Evolutionary conservation across 345 rosid species (phyloP).

Genomic region (Viola odorata): DNA sequence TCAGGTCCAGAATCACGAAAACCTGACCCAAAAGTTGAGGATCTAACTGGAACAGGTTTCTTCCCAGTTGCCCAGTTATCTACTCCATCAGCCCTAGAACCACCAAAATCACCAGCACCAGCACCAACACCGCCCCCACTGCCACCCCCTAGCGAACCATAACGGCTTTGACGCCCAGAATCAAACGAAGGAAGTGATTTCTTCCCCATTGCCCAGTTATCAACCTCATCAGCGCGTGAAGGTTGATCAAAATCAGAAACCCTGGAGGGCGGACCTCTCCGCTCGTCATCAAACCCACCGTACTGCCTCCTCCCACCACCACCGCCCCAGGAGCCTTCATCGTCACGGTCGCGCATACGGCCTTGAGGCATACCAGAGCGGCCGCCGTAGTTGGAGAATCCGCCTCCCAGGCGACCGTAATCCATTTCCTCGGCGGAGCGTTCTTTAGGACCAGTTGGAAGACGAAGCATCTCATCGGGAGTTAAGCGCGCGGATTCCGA

Average conservation of each 20-base stretch:
- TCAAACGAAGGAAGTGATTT: constrained; percentile 50
- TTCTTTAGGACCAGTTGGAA: constrained; percentile 93
- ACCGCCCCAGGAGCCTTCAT: constrained; percentile 39
- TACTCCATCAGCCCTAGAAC: constrained; percentile 76
- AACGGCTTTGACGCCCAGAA: constrained; percentile 53
- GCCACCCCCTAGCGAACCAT: constrained; percentile 47
- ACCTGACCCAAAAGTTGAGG: constrained; percentile 63
- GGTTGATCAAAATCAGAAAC: constrained; percentile 71
- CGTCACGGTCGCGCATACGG: constrained; percentile 43
- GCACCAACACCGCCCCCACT: constrained; percentile 37
- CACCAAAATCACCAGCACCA: constrained; percentile 23
- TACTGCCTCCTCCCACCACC: constrained; percentile 49
- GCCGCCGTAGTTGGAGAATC: constrained; percentile 64
- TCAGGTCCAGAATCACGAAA: constrained; percentile 51
- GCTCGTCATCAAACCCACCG: constrained; percentile 82
- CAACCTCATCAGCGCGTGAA: constrained; percentile 88
- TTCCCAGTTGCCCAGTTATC: constrained; percentile 75
- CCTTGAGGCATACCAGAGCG: constrained; percentile 38
- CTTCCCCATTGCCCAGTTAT: constrained; percentile 80
- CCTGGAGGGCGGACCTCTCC: constrained; percentile 64
- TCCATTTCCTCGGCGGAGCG: constrained; percentile 89
- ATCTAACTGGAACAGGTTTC: constrained; percentile 41
- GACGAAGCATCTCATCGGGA: constrained; percentile 67
- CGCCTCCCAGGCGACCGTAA: constrained; percentile 72
- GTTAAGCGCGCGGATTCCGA: constrained; percentile 43